phyloP scores from a whole-genome alignment of 176 grass and related monocot species.

The Saccharum officinarum region DNA sequence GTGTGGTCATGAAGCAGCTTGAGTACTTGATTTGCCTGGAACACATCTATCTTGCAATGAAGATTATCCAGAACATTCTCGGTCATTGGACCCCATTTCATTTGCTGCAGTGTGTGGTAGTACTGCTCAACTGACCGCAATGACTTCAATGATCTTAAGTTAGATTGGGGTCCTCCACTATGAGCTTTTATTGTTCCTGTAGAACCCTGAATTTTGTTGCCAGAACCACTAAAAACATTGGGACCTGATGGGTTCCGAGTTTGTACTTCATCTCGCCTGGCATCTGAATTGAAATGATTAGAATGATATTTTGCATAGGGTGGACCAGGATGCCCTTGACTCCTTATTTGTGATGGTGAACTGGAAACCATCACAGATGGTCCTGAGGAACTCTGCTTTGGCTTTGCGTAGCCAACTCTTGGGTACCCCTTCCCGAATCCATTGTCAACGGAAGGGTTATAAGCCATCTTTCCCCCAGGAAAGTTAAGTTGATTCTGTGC shows the following conservation, averaged over 20 bases:
- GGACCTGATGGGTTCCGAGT: conserved; percentile 36
- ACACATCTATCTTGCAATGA: conserved; percentile 71
- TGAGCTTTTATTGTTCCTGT: conserved; percentile 51
- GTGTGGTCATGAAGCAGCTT: conserved; percentile 81
- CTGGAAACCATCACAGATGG: conserved; percentile 44
- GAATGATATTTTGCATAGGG: conserved; percentile 51
- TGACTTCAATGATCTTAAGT: conserved; percentile 58
- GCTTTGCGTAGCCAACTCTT: conserved; percentile 45
- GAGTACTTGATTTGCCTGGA: conserved; percentile 92
- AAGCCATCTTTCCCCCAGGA: conserved; percentile 45
- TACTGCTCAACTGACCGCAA: conserved; percentile 73
- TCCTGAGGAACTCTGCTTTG: conserved; percentile 50
- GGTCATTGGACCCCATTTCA: conserved; percentile 83
- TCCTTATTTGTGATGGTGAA: conserved; percentile 50
- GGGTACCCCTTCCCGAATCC: conserved; percentile 35
- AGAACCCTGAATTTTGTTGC: conserved; percentile 48
- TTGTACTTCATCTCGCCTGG: conserved; percentile 41
- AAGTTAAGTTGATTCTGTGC: conserved; percentile 32
- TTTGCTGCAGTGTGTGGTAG: conserved; percentile 73
- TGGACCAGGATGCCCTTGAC: conserved; percentile 50
- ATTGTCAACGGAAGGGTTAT: conserved; percentile 39
- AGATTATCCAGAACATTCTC: conserved; percentile 74
- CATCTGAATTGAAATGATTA: conserved; percentile 51
- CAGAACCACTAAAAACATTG: conserved; percentile 39
- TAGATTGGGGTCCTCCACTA: conserved; percentile 45